These are phyloP conservation scores for Linum tenue DNA, from an alignment of 345 rosid genomes.

Conservation along the genomic window DNA sequence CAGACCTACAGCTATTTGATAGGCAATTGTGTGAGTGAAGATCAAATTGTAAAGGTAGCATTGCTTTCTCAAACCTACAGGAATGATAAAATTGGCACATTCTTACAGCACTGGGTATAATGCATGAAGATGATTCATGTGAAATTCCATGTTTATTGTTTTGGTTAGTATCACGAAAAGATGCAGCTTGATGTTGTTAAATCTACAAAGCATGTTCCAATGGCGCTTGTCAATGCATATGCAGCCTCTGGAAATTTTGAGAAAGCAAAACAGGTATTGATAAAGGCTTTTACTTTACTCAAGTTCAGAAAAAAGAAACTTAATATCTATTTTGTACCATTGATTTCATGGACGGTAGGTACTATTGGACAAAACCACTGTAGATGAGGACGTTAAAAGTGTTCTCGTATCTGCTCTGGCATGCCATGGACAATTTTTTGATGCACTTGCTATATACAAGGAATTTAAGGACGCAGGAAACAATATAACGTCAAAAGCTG, in stretches of 20 bases:
- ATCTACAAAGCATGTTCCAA: conserved; percentile 46
- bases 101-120: background rate
- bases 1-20: conserved; percentile 61
- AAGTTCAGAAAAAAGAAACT: background rate
- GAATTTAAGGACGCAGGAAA: conserved; percentile 51
- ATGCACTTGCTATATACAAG: conserved; percentile 53
- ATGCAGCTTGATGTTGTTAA: conserved; percentile 32
- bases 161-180: conserved; percentile 49
- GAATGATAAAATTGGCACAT: background rate
- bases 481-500: conserved; percentile 51
- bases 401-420: conserved; percentile 62
- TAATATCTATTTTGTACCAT: background rate
- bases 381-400: conserved; percentile 41
- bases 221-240: conserved; percentile 72
- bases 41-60: conserved; percentile 53
- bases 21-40: conserved; percentile 41
- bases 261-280: conserved; percentile 73
- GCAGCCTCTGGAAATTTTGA: conserved; percentile 59
- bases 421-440: conserved; percentile 44
- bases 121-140: background rate
- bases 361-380: conserved; percentile 25
- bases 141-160: background rate
- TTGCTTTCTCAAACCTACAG: background rate
- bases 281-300: background rate
- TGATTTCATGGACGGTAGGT: conserved; percentile 30